Evolutionary conservation across 139 green algal genomes (phyloP).

Genomic region (Ostreobium quekettii): DNA sequence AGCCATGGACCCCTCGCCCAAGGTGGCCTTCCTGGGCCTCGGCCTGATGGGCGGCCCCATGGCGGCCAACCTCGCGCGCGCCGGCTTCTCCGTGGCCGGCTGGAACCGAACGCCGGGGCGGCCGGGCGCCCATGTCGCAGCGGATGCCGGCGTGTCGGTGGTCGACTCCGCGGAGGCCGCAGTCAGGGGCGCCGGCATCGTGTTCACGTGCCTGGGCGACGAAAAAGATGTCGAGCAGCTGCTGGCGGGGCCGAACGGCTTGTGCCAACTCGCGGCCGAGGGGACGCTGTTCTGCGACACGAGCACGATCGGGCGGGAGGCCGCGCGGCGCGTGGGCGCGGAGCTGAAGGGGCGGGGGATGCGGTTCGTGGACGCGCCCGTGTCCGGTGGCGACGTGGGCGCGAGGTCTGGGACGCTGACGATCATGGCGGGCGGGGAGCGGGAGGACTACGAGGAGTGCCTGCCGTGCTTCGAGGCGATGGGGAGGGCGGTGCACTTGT

Average conservation of each 20-base stretch:
- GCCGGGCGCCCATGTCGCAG: background rate
- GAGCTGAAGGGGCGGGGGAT: background rate
- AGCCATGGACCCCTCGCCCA: too few species aligned
- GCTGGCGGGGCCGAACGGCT: background rate
- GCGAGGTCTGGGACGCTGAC: conserved; percentile 8
- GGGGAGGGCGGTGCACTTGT: background rate
- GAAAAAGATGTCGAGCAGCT: background rate
- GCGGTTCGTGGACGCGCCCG: conserved; percentile 4
- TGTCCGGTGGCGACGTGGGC: background rate
- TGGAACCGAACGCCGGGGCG: conserved; percentile 1
- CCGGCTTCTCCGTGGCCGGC: background rate
- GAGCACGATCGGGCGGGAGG: conserved; percentile 5
- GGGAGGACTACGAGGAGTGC: background rate
- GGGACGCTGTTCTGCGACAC: conserved; percentile 4
- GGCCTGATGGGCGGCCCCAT: conserved; percentile 5
- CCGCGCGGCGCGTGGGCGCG: background rate
- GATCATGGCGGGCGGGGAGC: background rate
- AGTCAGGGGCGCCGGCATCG: background rate
- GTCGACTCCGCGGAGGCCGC: background rate
- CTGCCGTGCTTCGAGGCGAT: background rate
- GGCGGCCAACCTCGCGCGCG: background rate
- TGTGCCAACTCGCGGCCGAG: background rate
- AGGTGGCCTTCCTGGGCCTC: conserved; percentile 9
- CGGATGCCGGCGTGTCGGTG: background rate
- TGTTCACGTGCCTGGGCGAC: conserved; percentile 1